Percentiles rank a stretch among this genome's conserved stretches.
Evolutionary conservation across 768 basidiomycete species (phyloP).

Genomic region (Gymnopilus junonius): DNA sequence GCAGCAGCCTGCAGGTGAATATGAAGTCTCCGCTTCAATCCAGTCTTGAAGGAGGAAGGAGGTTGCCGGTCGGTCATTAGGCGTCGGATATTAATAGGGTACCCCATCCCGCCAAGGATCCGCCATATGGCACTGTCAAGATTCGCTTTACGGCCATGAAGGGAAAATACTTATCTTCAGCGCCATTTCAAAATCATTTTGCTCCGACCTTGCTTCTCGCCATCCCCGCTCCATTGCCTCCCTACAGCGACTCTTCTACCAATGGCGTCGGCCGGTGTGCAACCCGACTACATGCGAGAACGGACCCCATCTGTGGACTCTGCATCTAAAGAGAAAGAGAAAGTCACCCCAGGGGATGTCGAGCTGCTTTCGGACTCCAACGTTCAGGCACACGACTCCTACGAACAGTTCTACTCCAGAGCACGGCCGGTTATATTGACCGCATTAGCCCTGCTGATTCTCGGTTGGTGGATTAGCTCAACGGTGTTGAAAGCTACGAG

Average conservation of each 20-base stretch:
- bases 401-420: slow-evolving; percentile 79
- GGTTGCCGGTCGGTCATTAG: background rate
- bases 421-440: slow-evolving; percentile 72
- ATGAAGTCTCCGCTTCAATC: background rate
- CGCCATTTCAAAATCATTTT: background rate
- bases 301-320: slow-evolving; percentile 52
- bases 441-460: slow-evolving; percentile 60
- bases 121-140: background rate
- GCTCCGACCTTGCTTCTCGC: slow-evolving; percentile 1
- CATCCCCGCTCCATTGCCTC: background rate
- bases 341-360: background rate
- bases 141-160: background rate
- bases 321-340: slow-evolving; percentile 13
- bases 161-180: slow-evolving; percentile 4
- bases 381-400: slow-evolving; percentile 72
- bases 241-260: background rate
- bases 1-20: background rate
- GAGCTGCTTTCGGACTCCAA: slow-evolving; percentile 34
- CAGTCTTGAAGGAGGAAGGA: background rate
- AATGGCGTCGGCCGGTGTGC: slow-evolving; percentile 10
- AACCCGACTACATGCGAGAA: background rate
- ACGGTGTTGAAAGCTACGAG: slow-evolving; percentile 71
- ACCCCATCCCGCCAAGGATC: background rate
- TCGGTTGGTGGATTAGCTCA: slow-evolving; percentile 88
- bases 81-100: background rate